Percentiles rank a stretch among this genome's conserved stretches.
Conservation (phyloP, 371 early-diverging fungal species). For the Encephalitozoon cuniculi region DNA sequence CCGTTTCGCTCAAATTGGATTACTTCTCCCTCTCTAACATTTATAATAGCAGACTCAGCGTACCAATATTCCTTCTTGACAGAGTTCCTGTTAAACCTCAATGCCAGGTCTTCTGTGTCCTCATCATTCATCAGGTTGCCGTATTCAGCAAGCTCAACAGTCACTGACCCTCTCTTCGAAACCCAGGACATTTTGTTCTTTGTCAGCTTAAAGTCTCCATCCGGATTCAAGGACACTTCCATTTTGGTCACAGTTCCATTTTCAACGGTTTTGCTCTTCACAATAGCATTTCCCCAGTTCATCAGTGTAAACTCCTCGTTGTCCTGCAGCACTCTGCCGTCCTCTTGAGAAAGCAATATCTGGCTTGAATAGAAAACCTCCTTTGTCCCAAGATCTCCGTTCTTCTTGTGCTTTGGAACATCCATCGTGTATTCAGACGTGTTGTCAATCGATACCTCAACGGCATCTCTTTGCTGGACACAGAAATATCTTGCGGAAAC, state of each 20-base stretch:
- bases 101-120: slow-evolving; percentile 74
- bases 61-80: slow-evolving; percentile 67
- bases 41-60: slow-evolving; percentile 61
- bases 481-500: slow-evolving; percentile 80
- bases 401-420: slow-evolving; percentile 66
- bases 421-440: slow-evolving; percentile 54
- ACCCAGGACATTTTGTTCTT: slow-evolving; percentile 98
- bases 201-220: slow-evolving; percentile 91
- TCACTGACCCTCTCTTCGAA: slow-evolving; percentile 58
- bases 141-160: slow-evolving; percentile 63
- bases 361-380: slow-evolving; percentile 68
- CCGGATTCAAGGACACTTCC: slow-evolving; percentile 68
- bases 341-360: slow-evolving; percentile 76
- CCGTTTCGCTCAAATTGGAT: slow-evolving; percentile 97
- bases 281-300: slow-evolving; percentile 97
- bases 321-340: slow-evolving; percentile 70
- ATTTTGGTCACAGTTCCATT: slow-evolving; percentile 63
- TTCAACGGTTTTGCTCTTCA: slow-evolving; percentile 65
- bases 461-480: slow-evolving; percentile 63
- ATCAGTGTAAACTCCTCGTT: slow-evolving; percentile 92
- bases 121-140: slow-evolving; percentile 80
- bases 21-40: slow-evolving; percentile 65
- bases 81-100: slow-evolving; percentile 74
- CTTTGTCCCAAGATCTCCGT: slow-evolving; percentile 78
- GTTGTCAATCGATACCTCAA: background rate